Percentiles rank a stretch among this genome's conserved stretches.
phyloP scores from a whole-genome alignment of 1,139 yeast genomes.

The Diutina rugosa region DNA sequence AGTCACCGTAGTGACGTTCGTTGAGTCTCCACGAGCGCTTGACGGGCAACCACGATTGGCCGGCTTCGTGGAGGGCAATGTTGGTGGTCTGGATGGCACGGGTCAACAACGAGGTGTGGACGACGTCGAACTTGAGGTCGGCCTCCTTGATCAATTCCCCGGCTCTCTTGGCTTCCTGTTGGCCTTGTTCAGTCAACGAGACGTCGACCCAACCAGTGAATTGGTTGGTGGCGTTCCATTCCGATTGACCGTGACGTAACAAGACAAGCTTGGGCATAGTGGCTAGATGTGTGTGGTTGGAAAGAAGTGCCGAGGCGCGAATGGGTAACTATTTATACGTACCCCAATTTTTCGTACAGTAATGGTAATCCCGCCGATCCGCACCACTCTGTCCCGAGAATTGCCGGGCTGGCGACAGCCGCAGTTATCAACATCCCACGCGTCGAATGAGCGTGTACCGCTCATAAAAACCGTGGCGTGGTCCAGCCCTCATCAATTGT shows the following conservation, averaged over 20 bases:
- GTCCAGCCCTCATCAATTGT: background rate
- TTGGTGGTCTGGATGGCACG: slow-evolving; percentile 98
- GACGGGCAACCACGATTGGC: slow-evolving; percentile 84
- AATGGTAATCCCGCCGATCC: slow-evolving; percentile 13
- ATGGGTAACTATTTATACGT: background rate
- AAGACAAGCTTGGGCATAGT: slow-evolving; percentile 1
- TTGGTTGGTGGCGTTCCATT: slow-evolving; percentile 95
- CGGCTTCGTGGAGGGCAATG: slow-evolving; percentile 84
- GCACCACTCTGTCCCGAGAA: slow-evolving; percentile 53
- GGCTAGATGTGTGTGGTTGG: background rate
- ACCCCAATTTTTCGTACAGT: background rate
- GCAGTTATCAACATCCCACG: background rate
- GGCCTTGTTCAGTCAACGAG: slow-evolving; percentile 36
- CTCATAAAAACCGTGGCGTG: background rate
- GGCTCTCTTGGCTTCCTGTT: slow-evolving; percentile 48
- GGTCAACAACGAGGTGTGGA: slow-evolving; percentile 84
- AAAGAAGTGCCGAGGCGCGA: background rate
- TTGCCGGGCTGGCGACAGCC: slow-evolving; percentile 17
- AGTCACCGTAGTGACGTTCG: slow-evolving; percentile 98
- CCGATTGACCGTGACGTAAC: slow-evolving; percentile 86
- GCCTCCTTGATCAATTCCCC: slow-evolving; percentile 89
- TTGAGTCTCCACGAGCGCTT: slow-evolving; percentile 96
- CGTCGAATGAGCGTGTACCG: background rate
- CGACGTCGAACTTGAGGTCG: slow-evolving; percentile 71
- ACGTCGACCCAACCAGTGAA: slow-evolving; percentile 99